phyloP scores from a whole-genome alignment of 2,329 filamentous ascomycete genomes.

The Diplodia intermedia region DNA sequence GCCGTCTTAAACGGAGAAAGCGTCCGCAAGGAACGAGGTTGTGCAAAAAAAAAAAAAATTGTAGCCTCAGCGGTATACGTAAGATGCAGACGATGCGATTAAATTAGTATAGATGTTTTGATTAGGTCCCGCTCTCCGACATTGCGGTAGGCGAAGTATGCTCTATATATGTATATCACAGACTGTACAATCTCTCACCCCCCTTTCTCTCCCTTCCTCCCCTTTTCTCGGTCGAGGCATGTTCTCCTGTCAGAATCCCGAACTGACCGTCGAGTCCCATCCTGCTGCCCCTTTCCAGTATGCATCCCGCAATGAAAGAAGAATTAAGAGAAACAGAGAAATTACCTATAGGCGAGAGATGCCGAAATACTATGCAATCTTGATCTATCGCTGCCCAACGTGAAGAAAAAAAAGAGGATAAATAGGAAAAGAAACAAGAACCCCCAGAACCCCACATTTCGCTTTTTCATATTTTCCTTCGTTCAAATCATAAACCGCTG shows the following conservation, averaged over 20 bases:
- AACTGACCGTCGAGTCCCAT: background rate
- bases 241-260: background rate
- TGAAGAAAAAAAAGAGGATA: background rate
- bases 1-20: too few relatives aligned
- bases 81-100: background rate
- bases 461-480: background rate
- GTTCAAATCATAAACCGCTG: conserved; percentile 13
- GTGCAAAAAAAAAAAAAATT: too few relatives aligned
- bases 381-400: too few relatives aligned
- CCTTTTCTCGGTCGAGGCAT: background rate
- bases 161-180: background rate
- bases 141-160: background rate
- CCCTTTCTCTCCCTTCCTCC: background rate
- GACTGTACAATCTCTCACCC: background rate
- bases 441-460: background rate
- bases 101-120: background rate
- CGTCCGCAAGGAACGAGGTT: too few relatives aligned
- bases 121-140: background rate
- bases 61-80: background rate
- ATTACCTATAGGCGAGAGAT: background rate
- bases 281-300: background rate
- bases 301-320: background rate
- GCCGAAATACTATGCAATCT: background rate
- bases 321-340: background rate
- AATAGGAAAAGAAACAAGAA: background rate